Percentiles rank a stretch among this genome's conserved stretches.
These are phyloP conservation scores for Globisporangium perplexum DNA, from an alignment of 352 stramenopile species.

Conservation along the genomic window DNA sequence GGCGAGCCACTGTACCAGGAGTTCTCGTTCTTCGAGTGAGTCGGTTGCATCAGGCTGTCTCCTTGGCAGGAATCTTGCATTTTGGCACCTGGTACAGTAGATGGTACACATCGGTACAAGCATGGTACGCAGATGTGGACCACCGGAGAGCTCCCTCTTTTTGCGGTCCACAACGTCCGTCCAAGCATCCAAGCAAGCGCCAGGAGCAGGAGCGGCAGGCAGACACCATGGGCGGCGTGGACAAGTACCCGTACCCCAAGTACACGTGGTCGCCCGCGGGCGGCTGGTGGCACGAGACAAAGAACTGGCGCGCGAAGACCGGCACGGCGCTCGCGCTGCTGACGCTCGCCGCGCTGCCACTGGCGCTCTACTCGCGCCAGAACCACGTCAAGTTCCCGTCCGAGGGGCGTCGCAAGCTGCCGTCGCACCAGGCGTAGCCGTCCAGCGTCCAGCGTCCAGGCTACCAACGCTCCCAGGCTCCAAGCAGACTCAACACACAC, in stretches of 20 bases:
- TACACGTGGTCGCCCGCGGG: constrained; percentile 83
- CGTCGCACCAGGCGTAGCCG: constrained; percentile 8
- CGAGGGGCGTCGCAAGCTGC: constrained; percentile 57
- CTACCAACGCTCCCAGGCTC: neutral
- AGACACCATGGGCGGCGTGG: constrained; percentile 57
- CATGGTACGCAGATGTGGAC: neutral
- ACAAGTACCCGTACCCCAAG: constrained; percentile 85
- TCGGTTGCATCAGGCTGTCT: too few relatives aligned
- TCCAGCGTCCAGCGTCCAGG: too few relatives aligned
- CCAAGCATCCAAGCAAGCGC: too few relatives aligned
- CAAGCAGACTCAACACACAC: neutral
- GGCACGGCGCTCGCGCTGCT: constrained; percentile 52
- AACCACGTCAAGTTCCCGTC: constrained; percentile 71
- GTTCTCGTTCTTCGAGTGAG: constrained; percentile 14
- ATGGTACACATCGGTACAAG: neutral
- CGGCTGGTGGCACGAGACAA: constrained; percentile 82
- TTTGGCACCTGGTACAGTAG: neutral
- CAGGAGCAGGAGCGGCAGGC: constrained; percentile 1
- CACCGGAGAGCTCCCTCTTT: constrained; percentile 1
- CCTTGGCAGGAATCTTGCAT: too few relatives aligned
- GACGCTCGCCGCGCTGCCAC: constrained; percentile 34
- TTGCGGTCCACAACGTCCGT: constrained; percentile 10
- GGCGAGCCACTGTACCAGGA: constrained; percentile 5
- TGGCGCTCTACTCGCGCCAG: constrained; percentile 55
- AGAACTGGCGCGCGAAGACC: constrained; percentile 80